phyloP scores from a whole-genome alignment of 116 monocot species.

The Cymodocea nodosa region DNA sequence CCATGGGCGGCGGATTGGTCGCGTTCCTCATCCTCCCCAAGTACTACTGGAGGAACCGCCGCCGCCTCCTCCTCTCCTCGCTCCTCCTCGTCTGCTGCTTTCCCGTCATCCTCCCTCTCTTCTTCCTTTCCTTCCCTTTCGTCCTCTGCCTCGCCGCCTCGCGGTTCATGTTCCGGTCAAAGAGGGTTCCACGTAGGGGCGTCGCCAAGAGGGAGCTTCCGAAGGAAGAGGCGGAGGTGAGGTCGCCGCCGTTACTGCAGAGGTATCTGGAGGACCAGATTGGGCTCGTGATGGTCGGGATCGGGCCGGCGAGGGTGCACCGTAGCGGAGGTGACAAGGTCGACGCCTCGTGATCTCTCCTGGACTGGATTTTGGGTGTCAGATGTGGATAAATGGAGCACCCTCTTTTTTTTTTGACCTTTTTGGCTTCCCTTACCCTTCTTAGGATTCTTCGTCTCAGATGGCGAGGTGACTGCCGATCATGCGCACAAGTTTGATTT shows the following conservation, averaged over 20 bases:
- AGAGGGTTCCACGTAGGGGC: not conserved
- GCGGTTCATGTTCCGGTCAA: not conserved
- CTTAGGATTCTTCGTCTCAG: too few species aligned
- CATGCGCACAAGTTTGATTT: too few species aligned
- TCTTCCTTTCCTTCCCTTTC: slow-evolving; percentile 17
- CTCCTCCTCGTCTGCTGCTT: slow-evolving; percentile 8
- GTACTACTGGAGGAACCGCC: not conserved
- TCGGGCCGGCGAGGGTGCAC: not conserved
- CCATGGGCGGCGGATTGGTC: too few species aligned
- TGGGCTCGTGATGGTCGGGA: slow-evolving; percentile 11
- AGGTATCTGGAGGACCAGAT: slow-evolving; percentile 28
- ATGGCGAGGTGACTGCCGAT: too few species aligned
- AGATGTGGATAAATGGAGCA: not conserved
- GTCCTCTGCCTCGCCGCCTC: slow-evolving; percentile 13
- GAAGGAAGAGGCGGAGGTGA: not conserved
- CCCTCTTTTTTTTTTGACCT: too few species aligned
- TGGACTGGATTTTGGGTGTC: not conserved
- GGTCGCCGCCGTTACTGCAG: slow-evolving; percentile 6
- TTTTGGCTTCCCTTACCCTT: too few species aligned
- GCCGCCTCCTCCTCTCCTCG: not conserved
- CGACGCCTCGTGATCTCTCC: not conserved
- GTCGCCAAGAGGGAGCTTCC: not conserved
- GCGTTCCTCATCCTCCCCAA: not conserved
- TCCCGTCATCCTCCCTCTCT: slow-evolving; percentile 15
- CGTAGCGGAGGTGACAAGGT: not conserved